These are phyloP conservation scores for Cichorium intybus DNA, from an alignment of 140 eudicot species.

Conservation along the genomic window DNA sequence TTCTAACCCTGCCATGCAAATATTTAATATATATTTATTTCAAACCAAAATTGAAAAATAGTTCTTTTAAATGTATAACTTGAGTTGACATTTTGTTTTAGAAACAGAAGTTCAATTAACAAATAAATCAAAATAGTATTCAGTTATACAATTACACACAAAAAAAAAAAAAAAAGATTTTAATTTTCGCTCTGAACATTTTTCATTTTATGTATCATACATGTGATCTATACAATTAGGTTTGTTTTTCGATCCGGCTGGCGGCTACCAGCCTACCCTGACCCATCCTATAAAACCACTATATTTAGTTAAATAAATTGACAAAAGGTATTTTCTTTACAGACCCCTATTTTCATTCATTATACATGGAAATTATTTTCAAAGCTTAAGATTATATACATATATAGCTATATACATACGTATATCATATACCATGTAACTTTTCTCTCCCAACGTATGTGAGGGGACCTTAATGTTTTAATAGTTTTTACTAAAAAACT, in stretches of 20 bases:
- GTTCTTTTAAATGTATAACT: too few species aligned
- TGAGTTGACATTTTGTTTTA: not conserved
- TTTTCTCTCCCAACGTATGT: not conserved
- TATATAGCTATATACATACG: too few species aligned
- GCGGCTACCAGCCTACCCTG: too few species aligned
- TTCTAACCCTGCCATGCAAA: constrained; percentile 1
- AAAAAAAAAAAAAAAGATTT: too few species aligned
- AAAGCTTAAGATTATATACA: not conserved
- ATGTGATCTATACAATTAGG: not conserved
- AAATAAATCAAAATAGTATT: not conserved
- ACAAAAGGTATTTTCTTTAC: not conserved
- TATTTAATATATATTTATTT: not conserved
- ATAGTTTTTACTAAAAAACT: not conserved
- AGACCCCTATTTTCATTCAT: not conserved
- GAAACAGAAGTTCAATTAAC: too few species aligned
- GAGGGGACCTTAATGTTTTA: not conserved
- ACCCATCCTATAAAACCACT: constrained; percentile 16
- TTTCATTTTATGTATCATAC: not conserved
- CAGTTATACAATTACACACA: not conserved
- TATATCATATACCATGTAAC: not conserved
- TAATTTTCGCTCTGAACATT: not conserved
- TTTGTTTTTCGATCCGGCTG: constrained; percentile 7
- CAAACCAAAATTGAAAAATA: not conserved
- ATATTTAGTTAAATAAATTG: constrained; percentile 20
- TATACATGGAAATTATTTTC: not conserved